Evolutionary conservation across 139 green algal genomes (phyloP).

Genomic region (Zygnema circumcarinatum): DNA sequence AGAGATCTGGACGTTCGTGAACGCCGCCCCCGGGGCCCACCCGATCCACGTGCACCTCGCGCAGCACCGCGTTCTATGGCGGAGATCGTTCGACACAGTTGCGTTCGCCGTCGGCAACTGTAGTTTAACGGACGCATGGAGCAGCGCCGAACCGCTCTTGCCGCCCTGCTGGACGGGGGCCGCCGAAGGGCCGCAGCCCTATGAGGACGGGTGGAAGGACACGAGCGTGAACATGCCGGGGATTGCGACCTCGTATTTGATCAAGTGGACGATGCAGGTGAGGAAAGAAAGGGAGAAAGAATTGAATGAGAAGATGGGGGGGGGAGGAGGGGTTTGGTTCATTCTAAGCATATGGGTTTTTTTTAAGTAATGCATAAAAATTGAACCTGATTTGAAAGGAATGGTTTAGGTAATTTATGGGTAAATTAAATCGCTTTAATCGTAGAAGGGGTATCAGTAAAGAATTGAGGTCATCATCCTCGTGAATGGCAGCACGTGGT

Average conservation of each 20-base stretch:
- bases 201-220: slow-evolving; percentile 31
- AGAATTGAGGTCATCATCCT: too few relatives aligned
- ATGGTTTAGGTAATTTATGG: too few relatives aligned
- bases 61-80: slow-evolving; percentile 8
- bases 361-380: too few relatives aligned
- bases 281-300: too few relatives aligned
- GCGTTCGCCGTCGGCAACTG: not conserved
- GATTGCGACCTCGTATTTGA: not conserved
- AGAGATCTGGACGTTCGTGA: slow-evolving; percentile 47
- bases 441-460: too few relatives aligned
- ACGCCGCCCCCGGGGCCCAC: not conserved
- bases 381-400: too few relatives aligned
- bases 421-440: too few relatives aligned
- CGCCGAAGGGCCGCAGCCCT: not conserved
- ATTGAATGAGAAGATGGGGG: too few relatives aligned
- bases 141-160: not conserved
- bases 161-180: not conserved
- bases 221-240: not conserved
- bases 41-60: slow-evolving; percentile 50
- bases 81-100: slow-evolving; percentile 9
- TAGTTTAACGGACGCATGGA: slow-evolving; percentile 6
- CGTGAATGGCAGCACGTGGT: too few relatives aligned
- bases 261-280: not conserved
- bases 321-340: too few relatives aligned
- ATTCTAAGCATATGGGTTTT: too few relatives aligned